Percentiles rank a stretch among this genome's conserved stretches.
Conservation (phyloP, 805 yeast genomes). For the Peterozyma toletana region DNA sequence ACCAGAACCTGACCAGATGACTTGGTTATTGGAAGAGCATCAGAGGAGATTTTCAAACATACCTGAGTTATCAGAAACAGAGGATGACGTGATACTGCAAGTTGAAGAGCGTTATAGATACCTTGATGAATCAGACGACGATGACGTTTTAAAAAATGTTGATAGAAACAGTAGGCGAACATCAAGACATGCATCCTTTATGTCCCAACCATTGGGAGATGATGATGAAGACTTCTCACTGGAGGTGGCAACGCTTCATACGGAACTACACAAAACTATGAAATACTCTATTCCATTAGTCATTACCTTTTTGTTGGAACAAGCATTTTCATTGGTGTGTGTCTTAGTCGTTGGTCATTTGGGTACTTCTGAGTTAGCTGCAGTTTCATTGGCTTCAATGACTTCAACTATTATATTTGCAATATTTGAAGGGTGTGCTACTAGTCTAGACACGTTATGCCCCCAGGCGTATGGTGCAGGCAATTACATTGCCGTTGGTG, state of each 20-base stretch:
- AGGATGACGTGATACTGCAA: conserved; percentile 7
- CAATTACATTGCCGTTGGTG: conserved; percentile 56
- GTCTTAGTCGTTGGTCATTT: conserved; percentile 72
- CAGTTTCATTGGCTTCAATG: conserved; percentile 71
- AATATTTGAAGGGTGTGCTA: conserved; percentile 68
- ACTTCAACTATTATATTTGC: conserved; percentile 72
- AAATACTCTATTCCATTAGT: conserved; percentile 50
- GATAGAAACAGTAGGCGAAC: background rate
- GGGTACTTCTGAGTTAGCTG: conserved; percentile 68
- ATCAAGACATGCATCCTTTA: conserved; percentile 2
- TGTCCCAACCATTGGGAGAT: conserved; percentile 8
- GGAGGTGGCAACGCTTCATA: conserved; percentile 16
- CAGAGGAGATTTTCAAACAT: conserved; percentile 20
- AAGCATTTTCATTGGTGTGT: conserved; percentile 68
- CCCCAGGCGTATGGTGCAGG: conserved; percentile 74
- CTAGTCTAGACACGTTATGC: conserved; percentile 71
- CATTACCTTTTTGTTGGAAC: conserved; percentile 61
- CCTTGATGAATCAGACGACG: background rate
- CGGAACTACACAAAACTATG: conserved; percentile 26
- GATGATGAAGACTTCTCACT: conserved; percentile 24
- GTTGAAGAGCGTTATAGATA: conserved; percentile 7
- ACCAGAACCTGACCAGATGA: conserved; percentile 22
- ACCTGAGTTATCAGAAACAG: conserved; percentile 4
- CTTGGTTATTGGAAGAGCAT: conserved; percentile 29
- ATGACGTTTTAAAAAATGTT: conserved; percentile 5